Percentiles rank a stretch among this genome's conserved stretches.
These are phyloP conservation scores for Yarrowia sp. DNA, from an alignment of 805 yeast species.

Conservation along the genomic window DNA sequence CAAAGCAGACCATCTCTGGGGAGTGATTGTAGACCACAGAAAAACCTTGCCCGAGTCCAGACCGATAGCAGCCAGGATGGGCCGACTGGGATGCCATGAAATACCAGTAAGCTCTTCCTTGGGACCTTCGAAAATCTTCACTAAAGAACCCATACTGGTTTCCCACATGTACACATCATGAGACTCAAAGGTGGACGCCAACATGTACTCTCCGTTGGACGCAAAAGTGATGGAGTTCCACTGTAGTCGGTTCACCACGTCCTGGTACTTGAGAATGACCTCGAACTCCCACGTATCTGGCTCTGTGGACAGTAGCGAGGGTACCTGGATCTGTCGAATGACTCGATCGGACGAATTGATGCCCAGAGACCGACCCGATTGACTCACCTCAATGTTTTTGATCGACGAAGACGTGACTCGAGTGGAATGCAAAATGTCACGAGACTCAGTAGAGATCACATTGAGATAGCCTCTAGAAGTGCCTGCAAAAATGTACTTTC, in stretches of 20 bases:
- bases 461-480: constrained; percentile 77
- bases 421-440: constrained; percentile 44
- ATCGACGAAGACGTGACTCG: constrained; percentile 68
- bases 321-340: constrained; percentile 36
- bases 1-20: constrained; percentile 93
- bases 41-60: constrained; percentile 78
- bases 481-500: constrained; percentile 62
- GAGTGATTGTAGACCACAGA: constrained; percentile 75
- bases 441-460: constrained; percentile 37
- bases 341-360: constrained; percentile 38
- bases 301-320: constrained; percentile 35
- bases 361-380: constrained; percentile 45
- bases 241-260: constrained; percentile 79
- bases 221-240: constrained; percentile 83
- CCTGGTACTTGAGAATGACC: constrained; percentile 79
- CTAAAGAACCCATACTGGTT: constrained; percentile 78
- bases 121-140: constrained; percentile 86
- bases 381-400: constrained; percentile 69
- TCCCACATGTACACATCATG: constrained; percentile 94
- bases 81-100: constrained; percentile 76
- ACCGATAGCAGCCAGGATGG: constrained; percentile 78
- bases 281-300: constrained; percentile 51
- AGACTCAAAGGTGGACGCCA: constrained; percentile 84
- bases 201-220: constrained; percentile 73
- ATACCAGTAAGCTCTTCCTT: constrained; percentile 82